A percentile compares a stretch with the other conserved stretches of the same genome.
These are phyloP conservation scores for Chenopodium suecicum DNA, from an alignment of 148 eudicot species.

Conservation along the genomic window DNA sequence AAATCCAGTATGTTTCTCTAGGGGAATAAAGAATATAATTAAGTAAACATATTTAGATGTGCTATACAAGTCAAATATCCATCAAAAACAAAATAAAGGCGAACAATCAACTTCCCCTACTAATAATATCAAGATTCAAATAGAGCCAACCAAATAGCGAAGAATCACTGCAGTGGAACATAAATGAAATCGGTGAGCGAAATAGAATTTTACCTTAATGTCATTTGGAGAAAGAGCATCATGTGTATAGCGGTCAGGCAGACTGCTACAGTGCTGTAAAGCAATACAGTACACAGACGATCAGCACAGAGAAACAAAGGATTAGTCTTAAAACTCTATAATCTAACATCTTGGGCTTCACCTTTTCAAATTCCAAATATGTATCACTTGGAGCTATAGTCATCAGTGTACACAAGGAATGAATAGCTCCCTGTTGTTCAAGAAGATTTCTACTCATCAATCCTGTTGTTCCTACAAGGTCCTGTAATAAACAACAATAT, in stretches of 20 bases:
- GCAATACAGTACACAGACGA: neutral
- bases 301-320: conserved; percentile 12
- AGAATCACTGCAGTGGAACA: neutral
- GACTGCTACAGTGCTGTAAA: conserved; percentile 60
- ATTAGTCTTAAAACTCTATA: conserved; percentile 9
- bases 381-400: conserved; percentile 71
- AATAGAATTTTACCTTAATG: conserved; percentile 58
- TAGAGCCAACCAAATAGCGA: neutral
- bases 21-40: neutral
- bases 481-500: conserved; percentile 37
- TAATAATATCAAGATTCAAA: neutral
- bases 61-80: neutral
- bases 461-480: conserved; percentile 66
- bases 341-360: conserved; percentile 13
- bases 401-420: conserved; percentile 85
- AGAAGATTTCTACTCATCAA: conserved; percentile 63
- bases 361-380: conserved; percentile 85
- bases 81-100: neutral
- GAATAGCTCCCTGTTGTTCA: conserved; percentile 76
- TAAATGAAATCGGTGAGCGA: neutral
- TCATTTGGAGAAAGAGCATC: conserved; percentile 70
- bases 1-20: neutral
- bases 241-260: conserved; percentile 69
- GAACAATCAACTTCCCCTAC: neutral
- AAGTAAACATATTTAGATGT: neutral